These are phyloP conservation scores for Echinosophora koreensis DNA, from an alignment of 306 rosid genomes.

Conservation along the genomic window DNA sequence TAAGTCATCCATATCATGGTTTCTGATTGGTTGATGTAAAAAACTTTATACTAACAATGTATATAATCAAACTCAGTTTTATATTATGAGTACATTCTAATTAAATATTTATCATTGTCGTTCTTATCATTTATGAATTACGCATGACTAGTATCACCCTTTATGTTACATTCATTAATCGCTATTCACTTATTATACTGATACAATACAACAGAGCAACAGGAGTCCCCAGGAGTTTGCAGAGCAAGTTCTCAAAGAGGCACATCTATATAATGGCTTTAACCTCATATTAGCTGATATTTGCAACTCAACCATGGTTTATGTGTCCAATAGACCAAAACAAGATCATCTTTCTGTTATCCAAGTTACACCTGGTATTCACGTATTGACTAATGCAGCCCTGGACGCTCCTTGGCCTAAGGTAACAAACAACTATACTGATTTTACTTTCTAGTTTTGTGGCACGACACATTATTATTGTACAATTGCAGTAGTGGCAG, in stretches of 20 bases:
- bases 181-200: no score
- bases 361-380: constrained; percentile 79
- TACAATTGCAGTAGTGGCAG: neutral
- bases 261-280: constrained; percentile 75
- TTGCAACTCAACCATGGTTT: constrained; percentile 65
- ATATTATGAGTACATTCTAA: no score
- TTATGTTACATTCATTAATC: no score
- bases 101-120: no score
- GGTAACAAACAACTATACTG: constrained; percentile 55
- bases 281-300: constrained; percentile 78
- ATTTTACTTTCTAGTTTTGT: neutral
- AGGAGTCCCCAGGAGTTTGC: constrained; percentile 72
- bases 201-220: constrained; percentile 58
- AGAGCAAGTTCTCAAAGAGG: constrained; percentile 63
- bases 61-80: no score
- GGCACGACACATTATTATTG: neutral
- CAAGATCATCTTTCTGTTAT: constrained; percentile 45
- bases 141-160: neutral
- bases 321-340: constrained; percentile 76
- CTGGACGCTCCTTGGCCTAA: constrained; percentile 87
- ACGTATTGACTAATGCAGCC: constrained; percentile 78
- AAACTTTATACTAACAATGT: no score
- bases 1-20: no score
- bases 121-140: neutral
- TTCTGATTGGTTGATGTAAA: no score